Base-by-base conservation (phyloP, 2,329 filamentous ascomycete species). In the Rhinocladiella similis region DNA sequence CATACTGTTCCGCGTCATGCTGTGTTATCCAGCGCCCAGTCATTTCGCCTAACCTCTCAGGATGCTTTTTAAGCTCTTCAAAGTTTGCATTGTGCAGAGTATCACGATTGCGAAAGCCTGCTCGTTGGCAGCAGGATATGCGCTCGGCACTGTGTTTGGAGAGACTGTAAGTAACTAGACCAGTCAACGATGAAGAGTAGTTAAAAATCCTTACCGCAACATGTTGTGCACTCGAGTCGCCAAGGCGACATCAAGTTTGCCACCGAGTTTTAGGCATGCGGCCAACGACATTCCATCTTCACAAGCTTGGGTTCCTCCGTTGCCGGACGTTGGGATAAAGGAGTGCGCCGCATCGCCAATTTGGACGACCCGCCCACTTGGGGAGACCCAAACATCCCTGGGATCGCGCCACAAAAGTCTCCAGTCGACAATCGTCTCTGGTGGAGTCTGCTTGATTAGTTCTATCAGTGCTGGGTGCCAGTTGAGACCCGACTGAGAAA, bases 311-410 rank as follows among this genome's bases (percentile, higher is more conserved):
- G 74, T 78, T 0, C 77, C 74, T 0, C 82, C 82, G 65, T 84
- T 81, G 2, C 81, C 80, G 0, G 76, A 77, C 3, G 76, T 78
- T 0, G 82, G 75, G 3, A 78, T 76, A 55, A 84, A 70, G 0
- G 81, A 80, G 67, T 84, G 82, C 9, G 79, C 78, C 1, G 78
- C 72, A 61, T 81, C 77, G 3, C 79, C 79, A 22, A 81, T 73
- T 1, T 79, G 66, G 16, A 77, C 69, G 41, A 78, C 74, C 13
- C 76, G 69, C 12, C 48, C 49, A 19, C 43, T 18, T 1, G 53
- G 39, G n/a, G 48, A 56, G 16, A 47, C 50, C 53, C 53, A 55
- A 13, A 49, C 38, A 2, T n/a, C 10, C 18, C 22, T 16, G 16
- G 46, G 38, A 19, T 55, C 53, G 10, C 53, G 47, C 53, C 53